Evolutionary conservation across 257 asterid species (phyloP), one percentile per base, ranked within the genome.

Genomic region (Solanum gandarillasii): DNA sequence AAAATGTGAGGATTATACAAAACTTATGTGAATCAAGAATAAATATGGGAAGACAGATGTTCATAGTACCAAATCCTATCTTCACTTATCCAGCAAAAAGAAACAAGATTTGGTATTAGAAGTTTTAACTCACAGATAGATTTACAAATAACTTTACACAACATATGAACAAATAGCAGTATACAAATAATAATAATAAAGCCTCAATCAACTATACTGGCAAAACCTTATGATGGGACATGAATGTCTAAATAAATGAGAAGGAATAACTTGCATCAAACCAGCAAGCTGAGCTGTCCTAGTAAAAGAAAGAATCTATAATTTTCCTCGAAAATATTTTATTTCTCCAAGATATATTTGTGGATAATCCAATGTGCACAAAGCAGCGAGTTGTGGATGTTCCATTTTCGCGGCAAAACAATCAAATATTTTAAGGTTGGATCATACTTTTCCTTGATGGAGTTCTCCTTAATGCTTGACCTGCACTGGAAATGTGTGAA

Each of bases 61-160:
- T 43, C 65, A 41, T 41, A n/a, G 83, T 78, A 78, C 76, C 87
- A 58, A 84, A 84, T 48, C 58, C 27, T 27, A 38, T 25, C 81
- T 25, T 67, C 6, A 38, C 81, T 52, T 68, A 43, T 85, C 27
- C 60, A 85, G 87, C 58, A 62, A 38, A 7, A 25, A 25, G 43
- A 68, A 68, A 84, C 87, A 84, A 62, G 87, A 84, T 20, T 62
- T 36, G 58, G 58, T 10, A 9, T 35, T 84, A 62, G 31, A 85
- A 25, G 43, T 68, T 65, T 65, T 29, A 65, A 85, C 39, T 70
- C 58, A 70, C 65, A 12, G 62, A 41, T 25, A 85, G 60, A 39
- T 41, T 71, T 86, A 86, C 83, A 86, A 23, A 73, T 72, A 46
- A n/a, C 83, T 86, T 86, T 86, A 52, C 88, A 86, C 13, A 82